phyloP scores from a whole-genome alignment of 768 basidiomycete genomes.

The Cubamyces lactineus region DNA sequence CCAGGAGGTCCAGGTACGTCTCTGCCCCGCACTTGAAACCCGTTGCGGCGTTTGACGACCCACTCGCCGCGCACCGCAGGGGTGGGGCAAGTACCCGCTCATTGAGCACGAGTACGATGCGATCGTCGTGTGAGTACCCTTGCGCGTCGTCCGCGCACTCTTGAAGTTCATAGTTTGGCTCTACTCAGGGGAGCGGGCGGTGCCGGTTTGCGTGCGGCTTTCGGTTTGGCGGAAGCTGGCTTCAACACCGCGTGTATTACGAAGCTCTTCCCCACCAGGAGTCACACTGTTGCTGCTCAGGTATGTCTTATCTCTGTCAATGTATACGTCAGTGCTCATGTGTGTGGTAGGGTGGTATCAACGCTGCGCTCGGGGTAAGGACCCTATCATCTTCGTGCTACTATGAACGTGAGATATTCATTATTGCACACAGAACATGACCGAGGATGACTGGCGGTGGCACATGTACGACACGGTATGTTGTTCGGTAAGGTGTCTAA shows the following conservation, averaged over 20 bases:
- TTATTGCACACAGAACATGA: slow-evolving; percentile 79
- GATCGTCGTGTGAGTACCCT: slow-evolving; percentile 84
- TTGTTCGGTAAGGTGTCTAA: slow-evolving; percentile 9
- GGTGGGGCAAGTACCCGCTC: slow-evolving; percentile 89
- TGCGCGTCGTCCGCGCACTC: background rate
- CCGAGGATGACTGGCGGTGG: slow-evolving; percentile 99
- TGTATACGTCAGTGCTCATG: slow-evolving; percentile 16
- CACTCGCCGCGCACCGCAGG: slow-evolving; percentile 53
- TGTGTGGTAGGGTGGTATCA: slow-evolving; percentile 83
- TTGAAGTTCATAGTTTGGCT: background rate
- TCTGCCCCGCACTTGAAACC: slow-evolving; percentile 10
- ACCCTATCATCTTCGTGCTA: slow-evolving; percentile 64
- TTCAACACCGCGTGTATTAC: slow-evolving; percentile 99
- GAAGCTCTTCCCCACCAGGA: slow-evolving; percentile 97
- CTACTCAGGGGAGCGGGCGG: slow-evolving; percentile 87
- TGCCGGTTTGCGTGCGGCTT: slow-evolving; percentile 96
- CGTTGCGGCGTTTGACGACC: slow-evolving; percentile 2
- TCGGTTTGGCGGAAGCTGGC: slow-evolving; percentile 97
- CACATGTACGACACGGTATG: slow-evolving; percentile 96
- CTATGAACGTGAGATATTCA: slow-evolving; percentile 66
- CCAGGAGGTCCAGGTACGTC: slow-evolving; percentile 72
- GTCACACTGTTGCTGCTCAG: slow-evolving; percentile 98
- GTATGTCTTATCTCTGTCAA: slow-evolving; percentile 41
- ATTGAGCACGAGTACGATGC: slow-evolving; percentile 99
- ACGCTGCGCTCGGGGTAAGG: slow-evolving; percentile 90